phyloP scores from a whole-genome alignment of 169 alveolate genomes.

The Perkinsus olseni region DNA sequence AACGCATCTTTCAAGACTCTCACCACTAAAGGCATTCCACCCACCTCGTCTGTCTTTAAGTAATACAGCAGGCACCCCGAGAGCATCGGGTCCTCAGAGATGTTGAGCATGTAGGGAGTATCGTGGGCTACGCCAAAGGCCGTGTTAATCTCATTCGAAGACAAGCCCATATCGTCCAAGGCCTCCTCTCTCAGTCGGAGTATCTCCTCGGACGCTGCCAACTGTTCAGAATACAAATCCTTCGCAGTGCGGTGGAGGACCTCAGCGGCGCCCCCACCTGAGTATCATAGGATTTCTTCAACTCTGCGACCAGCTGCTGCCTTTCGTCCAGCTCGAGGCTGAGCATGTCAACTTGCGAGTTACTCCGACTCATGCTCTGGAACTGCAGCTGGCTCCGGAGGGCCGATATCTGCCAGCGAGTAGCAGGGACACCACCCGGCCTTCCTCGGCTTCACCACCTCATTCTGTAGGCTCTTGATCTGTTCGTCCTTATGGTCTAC shows the following conservation, averaged over 20 bases:
- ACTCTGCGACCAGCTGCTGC: neutral
- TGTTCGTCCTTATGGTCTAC: neutral
- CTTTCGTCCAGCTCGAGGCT: neutral
- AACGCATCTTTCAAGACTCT: neutral
- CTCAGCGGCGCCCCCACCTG: neutral
- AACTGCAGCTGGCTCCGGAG: neutral
- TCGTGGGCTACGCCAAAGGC: neutral
- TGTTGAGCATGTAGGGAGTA: slow-evolving; percentile 3
- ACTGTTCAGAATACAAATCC: neutral
- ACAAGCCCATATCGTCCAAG: neutral
- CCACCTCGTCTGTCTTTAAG: neutral
- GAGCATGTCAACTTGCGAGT: neutral
- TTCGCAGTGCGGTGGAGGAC: too few species aligned
- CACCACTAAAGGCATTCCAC: neutral
- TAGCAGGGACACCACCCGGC: neutral
- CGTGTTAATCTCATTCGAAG: neutral
- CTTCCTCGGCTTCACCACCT: neutral
- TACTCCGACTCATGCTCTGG: neutral
- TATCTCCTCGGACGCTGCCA: neutral
- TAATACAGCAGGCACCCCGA: slow-evolving; percentile 18
- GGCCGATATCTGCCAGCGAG: neutral
- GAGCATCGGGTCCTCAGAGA: slow-evolving; percentile 6
- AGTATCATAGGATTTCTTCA: neutral
- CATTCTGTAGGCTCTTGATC: neutral
- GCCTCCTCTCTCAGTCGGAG: neutral